Evolutionary conservation across 2,329 filamentous ascomycete species (phyloP).

Genomic region (Pyricularia pennisetigena): DNA sequence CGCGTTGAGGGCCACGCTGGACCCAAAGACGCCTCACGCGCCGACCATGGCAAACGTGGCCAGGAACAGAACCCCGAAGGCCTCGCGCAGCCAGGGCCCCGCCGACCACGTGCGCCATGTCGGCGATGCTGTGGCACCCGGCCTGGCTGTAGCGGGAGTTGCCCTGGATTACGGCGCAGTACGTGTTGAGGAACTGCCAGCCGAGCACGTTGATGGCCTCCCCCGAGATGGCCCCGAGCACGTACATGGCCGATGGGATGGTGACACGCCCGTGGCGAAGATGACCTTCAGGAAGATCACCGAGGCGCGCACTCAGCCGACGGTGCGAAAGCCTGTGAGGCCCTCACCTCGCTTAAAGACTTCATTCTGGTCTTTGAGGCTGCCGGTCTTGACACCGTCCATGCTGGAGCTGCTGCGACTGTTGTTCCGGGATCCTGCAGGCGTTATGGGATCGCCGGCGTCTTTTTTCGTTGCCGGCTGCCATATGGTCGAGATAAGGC

Average conservation of each 20-base stretch:
- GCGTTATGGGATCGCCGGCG: neutral
- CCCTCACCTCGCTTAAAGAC: neutral
- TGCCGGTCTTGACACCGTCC: neutral
- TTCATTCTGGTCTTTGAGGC: neutral
- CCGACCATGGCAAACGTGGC: neutral
- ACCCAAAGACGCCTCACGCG: slow-evolving; percentile 45
- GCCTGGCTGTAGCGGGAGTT: slow-evolving; percentile 27
- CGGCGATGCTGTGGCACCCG: slow-evolving; percentile 31
- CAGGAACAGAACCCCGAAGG: slow-evolving; percentile 41
- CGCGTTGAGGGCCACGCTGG: slow-evolving; percentile 49
- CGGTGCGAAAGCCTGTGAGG: slow-evolving; percentile 30
- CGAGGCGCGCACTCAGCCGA: slow-evolving; percentile 35
- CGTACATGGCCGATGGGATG: slow-evolving; percentile 56
- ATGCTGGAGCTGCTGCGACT: neutral
- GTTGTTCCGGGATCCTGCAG: neutral
- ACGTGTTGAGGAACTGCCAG: slow-evolving; percentile 30
- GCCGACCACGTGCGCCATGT: slow-evolving; percentile 49
- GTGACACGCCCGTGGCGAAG: slow-evolving; percentile 52
- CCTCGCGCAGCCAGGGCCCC: slow-evolving; percentile 37
- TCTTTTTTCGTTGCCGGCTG: neutral
- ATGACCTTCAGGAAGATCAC: slow-evolving; percentile 35
- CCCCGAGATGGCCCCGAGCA: slow-evolving; percentile 73
- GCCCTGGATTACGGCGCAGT: slow-evolving; percentile 27
- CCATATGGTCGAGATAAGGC: neutral
- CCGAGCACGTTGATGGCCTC: slow-evolving; percentile 76